Conservation (phyloP, 129 eudicot genomes). For the Saposhnikovia divaricata region DNA sequence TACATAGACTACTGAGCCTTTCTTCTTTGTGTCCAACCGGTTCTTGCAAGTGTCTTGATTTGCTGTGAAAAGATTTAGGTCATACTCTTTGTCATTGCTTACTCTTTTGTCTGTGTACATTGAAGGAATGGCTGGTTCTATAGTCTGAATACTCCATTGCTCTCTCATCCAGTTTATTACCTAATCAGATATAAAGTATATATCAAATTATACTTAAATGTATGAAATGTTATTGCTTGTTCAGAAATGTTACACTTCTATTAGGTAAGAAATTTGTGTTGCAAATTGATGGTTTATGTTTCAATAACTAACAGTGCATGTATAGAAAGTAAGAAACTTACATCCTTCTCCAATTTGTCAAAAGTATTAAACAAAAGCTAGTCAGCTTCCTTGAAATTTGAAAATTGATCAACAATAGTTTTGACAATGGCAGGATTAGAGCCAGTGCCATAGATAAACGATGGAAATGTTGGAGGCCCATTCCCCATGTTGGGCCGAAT, state of each 20-base stretch:
- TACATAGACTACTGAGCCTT: too few relatives aligned
- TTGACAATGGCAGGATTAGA: not conserved
- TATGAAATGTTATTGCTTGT: not conserved
- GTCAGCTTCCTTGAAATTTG: slow-evolving; percentile 25
- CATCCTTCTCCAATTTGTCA: slow-evolving; percentile 28
- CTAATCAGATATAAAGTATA: not conserved
- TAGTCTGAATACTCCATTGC: slow-evolving; percentile 10
- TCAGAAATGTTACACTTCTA: too few relatives aligned
- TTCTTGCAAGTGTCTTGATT: slow-evolving; percentile 10
- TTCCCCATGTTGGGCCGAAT: too few relatives aligned
- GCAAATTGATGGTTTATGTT: too few relatives aligned
- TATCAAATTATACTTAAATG: not conserved
- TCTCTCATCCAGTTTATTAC: slow-evolving; percentile 18
- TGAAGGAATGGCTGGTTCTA: slow-evolving; percentile 27
- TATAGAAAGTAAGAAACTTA: not conserved
- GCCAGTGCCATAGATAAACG: not conserved
- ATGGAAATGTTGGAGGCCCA: too few relatives aligned
- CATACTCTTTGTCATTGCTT: slow-evolving; percentile 15
- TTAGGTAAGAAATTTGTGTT: too few relatives aligned
- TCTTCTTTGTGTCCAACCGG: slow-evolving; percentile 18
- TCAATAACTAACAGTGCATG: too few relatives aligned
- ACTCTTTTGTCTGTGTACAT: slow-evolving; percentile 8
- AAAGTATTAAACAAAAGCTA: slow-evolving; percentile 27
- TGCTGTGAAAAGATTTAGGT: slow-evolving; percentile 16
- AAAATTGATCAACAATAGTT: slow-evolving; percentile 9